Evolutionary conservation across 2,329 filamentous ascomycete species (phyloP).

Genomic region (Penicillium brasilianum): DNA sequence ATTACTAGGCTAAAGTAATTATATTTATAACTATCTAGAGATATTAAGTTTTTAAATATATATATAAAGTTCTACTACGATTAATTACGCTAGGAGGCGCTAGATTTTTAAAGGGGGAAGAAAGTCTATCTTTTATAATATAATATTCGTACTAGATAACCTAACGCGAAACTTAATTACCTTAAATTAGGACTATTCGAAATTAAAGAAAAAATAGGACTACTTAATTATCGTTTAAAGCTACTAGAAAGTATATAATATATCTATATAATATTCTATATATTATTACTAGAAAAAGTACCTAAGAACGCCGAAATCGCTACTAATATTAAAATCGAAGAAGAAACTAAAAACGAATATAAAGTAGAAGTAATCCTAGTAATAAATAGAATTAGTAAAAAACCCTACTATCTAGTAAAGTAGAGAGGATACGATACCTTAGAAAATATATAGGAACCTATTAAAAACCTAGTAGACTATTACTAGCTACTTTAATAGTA

Average conservation of each 20-base stretch:
- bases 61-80: no score
- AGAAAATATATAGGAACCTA: background rate
- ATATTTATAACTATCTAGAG: no score
- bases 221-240: slow-evolving; percentile 1
- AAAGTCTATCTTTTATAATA: background rate
- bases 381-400: background rate
- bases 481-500: background rate
- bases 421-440: background rate
- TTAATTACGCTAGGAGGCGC: no score
- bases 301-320: no score
- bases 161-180: background rate
- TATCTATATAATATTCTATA: background rate
- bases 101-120: no score
- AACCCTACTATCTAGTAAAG: background rate
- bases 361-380: no score
- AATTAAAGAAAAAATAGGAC: background rate
- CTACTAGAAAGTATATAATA: background rate
- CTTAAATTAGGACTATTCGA: background rate
- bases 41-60: no score
- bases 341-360: no score
- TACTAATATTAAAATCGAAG: no score
- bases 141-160: background rate
- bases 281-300: no score
- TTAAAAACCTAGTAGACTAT: background rate
- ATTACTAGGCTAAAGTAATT: no score